phyloP scores from a whole-genome alignment of 2,329 filamentous ascomycete species.

The Exophiala lecanii-corni region DNA sequence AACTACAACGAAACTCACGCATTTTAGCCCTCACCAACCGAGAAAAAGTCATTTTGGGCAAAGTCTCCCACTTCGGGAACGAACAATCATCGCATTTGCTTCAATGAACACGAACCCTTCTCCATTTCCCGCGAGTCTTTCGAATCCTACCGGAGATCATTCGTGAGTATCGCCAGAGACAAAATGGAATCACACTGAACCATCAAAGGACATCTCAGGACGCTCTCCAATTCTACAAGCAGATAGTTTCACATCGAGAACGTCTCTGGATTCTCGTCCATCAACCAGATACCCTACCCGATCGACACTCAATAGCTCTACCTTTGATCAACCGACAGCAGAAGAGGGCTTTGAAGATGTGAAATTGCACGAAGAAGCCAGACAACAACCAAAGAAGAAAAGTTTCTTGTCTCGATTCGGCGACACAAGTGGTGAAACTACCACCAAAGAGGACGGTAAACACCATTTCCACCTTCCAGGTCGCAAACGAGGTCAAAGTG shows the following conservation, averaged over 20 bases:
- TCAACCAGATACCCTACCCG: conserved; percentile 56
- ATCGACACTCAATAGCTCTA: conserved; percentile 54
- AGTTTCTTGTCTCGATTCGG: conserved; percentile 78
- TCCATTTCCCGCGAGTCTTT: conserved; percentile 95
- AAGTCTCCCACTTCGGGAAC: conserved; percentile 45
- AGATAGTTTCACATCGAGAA: conserved; percentile 60
- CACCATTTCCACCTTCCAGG: conserved; percentile 57
- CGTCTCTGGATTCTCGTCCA: conserved; percentile 73
- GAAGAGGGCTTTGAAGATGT: conserved; percentile 73
- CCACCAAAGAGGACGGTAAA: conserved; percentile 36
- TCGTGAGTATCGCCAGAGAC: too few relatives aligned
- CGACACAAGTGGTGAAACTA: conserved; percentile 45
- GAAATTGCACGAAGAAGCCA: conserved; percentile 70
- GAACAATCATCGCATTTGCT: conserved; percentile 58
- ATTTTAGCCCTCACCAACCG: conserved; percentile 76
- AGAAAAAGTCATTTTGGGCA: conserved; percentile 75
- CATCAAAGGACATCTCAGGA: conserved; percentile 76
- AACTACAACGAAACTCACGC: not conserved
- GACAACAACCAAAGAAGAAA: conserved; percentile 65
- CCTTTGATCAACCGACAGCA: conserved; percentile 55
- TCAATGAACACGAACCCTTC: conserved; percentile 85
- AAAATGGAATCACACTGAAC: too few relatives aligned
- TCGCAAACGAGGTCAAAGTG: conserved; percentile 66
- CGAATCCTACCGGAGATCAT: conserved; percentile 91
- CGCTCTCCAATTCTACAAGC: conserved; percentile 66